Base-by-base conservation (phyloP, 2,329 filamentous ascomycete species). In the Trichophyton equinum region DNA sequence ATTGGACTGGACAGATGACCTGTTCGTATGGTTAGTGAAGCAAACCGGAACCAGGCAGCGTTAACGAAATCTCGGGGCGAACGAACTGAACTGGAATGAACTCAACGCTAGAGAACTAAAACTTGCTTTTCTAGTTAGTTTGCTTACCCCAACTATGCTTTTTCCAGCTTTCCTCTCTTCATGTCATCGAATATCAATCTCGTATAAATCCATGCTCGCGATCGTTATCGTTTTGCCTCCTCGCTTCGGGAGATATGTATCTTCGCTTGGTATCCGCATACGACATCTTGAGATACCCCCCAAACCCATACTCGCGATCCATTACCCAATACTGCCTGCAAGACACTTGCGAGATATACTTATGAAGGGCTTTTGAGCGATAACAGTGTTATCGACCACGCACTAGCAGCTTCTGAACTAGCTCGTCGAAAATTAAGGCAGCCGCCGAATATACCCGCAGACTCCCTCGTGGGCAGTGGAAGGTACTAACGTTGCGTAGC, bases 371-470 rank as follows among this genome's bases (percentile, higher is more conserved):
- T 27, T 53, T 33, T 11, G 47, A 22, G 13, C 47, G 22, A 27
- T 7, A 15, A 51, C 15, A 7, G 27, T 2, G 15, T 51, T 22
- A 22, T 15, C 15, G 47, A 20, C 13, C 27, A 4, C 15, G 47
- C n/a, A 27, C 47, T 53, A 22, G 27, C 27, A 30, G 27, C 27
- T 30, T 30, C 27, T 30, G 33, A 38, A 13, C 33, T 38, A 38
- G 33, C 33, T 38, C 33, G 4, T 38, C 11, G 4, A 38, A 33
- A n/a, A 30, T 33, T 53, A 53, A 53, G 13, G 22, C 25, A 53
- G 47, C 22, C 47, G 47, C 47, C 47, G 47, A 53, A 53, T 53
- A 53, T 53, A 53, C 47, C 47, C 47, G 47, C 47, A n/a, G 11
- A 15, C 47, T 53, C 47, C 47, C 33, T 53, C 47, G 22, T n/a